Evolutionary conservation across 2,329 filamentous ascomycete species (phyloP), one percentile per base, ranked within the genome.

Genomic region (Cladosporium sp.): DNA sequence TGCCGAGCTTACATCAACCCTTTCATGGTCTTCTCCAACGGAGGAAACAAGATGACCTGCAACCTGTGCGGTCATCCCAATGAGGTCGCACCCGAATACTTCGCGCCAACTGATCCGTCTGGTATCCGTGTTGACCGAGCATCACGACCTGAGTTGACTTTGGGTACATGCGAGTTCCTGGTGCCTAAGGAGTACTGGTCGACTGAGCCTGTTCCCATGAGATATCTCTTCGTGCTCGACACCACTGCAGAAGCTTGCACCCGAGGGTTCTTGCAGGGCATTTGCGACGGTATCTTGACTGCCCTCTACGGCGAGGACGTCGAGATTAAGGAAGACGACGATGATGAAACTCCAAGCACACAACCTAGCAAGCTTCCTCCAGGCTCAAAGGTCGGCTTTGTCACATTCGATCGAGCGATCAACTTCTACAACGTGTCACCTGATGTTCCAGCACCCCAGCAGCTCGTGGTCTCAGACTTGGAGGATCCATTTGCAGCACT

Each of bases 181-280:
- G 96, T 99, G 16, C 95, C 95, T 18, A 98, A 97, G 80, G 95
- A 99, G 80, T 99, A 99, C 80, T 99, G 93, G 92, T 94, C 92
- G 26, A 95, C 94, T 77, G 90, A 96, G 76, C 95, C 95, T 0
- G 91, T 95, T 16, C 93, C 92, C 26, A 77, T 98, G 72, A 88
- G 90, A 66, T 96, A 90, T 86, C 81, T 99, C 13, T 99, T 99
- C 77, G 78, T 97, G 68, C 91, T 99, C 65, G 95, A 99, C 77
- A 93, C 96, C 48, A 95, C 92, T 5, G 92, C 96, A 71, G 94
- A 97, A 78, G 88, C 94, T 1, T 90, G 91, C 69, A 96, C 94
- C 76, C 92, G 93, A 76, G 94, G 94, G 0, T 97, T 96, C 75
- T 79, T 98, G 28, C 91, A 95, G 79, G 90, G 91, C 0, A 92